Percentiles rank a stretch among this genome's conserved stretches.
Conservation (phyloP, 2,329 filamentous ascomycete genomes). For the Aspergillus quadricinctus region DNA sequence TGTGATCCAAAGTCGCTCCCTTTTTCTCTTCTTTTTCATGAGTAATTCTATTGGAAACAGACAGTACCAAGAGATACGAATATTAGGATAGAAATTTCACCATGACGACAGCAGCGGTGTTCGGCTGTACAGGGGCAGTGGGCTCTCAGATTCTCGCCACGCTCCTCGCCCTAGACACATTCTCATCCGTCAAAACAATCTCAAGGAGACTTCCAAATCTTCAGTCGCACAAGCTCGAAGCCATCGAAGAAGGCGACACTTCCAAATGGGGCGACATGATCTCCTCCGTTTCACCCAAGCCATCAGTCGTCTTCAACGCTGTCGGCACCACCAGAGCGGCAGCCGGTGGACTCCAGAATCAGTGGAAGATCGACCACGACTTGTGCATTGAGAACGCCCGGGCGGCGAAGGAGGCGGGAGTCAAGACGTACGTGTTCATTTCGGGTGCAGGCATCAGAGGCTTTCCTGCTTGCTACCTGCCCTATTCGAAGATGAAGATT, state of each 20-base stretch:
- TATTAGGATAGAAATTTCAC: no score
- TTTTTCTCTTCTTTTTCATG: no score
- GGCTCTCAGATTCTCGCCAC: constrained; percentile 29
- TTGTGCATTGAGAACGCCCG: constrained; percentile 31
- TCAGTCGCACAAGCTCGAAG: constrained; percentile 25
- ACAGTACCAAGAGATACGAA: no score
- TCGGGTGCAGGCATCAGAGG: constrained; percentile 32
- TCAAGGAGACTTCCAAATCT: constrained; percentile 21
- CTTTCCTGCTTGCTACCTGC: constrained; percentile 23
- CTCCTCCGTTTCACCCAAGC: constrained; percentile 18
- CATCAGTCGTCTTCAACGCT: constrained; percentile 28
- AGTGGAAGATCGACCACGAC: constrained; percentile 38
- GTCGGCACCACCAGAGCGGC: constrained; percentile 32
- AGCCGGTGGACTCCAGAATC: constrained; percentile 31
- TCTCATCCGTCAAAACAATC: constrained; percentile 24
- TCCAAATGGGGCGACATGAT: constrained; percentile 29
- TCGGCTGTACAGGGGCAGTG: constrained; percentile 30
- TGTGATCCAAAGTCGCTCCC: no score
- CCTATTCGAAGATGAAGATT: constrained; percentile 36
- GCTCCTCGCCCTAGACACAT: constrained; percentile 20
- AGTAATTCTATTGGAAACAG: no score
- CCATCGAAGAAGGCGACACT: constrained; percentile 23
- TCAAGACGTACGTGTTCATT: constrained; percentile 33
- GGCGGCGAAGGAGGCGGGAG: constrained; percentile 33
- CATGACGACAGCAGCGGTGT: constrained; percentile 29